A percentile compares a stretch with the other conserved stretches of the same genome.
Evolutionary conservation across 768 basidiomycete genomes (phyloP).

Genomic region (Boletus rufocinnamomeus): DNA sequence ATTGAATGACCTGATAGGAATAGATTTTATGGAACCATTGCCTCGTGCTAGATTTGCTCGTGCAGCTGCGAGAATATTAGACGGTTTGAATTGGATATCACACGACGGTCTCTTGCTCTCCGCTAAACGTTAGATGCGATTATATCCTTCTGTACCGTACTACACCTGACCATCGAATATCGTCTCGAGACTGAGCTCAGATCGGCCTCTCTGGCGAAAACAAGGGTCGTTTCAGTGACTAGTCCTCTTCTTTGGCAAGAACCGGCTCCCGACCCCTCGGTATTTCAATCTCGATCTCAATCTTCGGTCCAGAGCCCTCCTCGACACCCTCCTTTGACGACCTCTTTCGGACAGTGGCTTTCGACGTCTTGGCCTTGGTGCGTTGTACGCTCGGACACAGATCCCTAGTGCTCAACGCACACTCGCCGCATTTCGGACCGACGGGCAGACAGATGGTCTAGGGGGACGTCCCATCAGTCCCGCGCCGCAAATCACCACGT

Average conservation of each 20-base stretch:
- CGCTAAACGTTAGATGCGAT: not conserved
- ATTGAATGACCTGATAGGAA: not conserved
- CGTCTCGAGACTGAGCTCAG: not conserved
- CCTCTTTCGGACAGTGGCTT: conserved; percentile 8
- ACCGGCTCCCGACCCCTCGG: not conserved
- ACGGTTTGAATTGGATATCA: not conserved
- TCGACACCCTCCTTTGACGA: not conserved
- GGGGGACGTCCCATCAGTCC: not conserved
- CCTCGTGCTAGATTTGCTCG: not conserved
- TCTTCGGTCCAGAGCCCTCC: conserved; percentile 34
- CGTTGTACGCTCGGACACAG: conserved; percentile 68
- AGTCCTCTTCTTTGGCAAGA: not conserved
- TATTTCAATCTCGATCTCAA: conserved; percentile 42
- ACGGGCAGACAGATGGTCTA: conserved; percentile 71
- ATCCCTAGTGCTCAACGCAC: conserved; percentile 52
- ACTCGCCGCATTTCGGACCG: conserved; percentile 63
- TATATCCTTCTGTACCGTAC: not conserved
- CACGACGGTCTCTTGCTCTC: not conserved
- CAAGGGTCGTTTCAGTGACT: not conserved
- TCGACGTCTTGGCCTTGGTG: conserved; percentile 25
- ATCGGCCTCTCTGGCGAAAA: not conserved
- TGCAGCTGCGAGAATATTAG: not conserved
- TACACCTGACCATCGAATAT: not conserved
- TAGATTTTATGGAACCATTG: not conserved
- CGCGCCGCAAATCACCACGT: not conserved